These are phyloP conservation scores for Coemansia sp. DNA, from an alignment of 192 early-diverging fungal genomes.

Conservation along the genomic window DNA sequence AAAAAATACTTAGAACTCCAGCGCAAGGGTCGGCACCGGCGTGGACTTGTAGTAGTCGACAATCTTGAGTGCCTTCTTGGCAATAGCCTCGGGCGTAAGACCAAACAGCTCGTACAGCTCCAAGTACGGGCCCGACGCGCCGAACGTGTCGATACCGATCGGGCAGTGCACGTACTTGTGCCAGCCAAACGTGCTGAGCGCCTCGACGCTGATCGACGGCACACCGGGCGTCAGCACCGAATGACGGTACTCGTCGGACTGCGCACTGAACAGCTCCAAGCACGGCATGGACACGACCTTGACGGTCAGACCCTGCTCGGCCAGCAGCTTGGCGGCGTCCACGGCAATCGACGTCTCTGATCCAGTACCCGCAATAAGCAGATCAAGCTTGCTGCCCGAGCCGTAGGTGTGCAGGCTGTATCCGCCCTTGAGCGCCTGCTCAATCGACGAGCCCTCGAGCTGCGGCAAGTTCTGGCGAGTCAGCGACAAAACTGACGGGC, in stretches of 20 bases:
- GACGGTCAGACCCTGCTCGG: conserved; percentile 55
- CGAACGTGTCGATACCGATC: conserved; percentile 88
- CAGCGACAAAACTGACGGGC: conserved; percentile 82
- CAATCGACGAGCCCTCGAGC: conserved; percentile 77
- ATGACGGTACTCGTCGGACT: conserved; percentile 75
- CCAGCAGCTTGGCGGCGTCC: conserved; percentile 76
- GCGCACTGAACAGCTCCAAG: conserved; percentile 82
- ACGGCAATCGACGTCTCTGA: conserved; percentile 89
- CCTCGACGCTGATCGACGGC: conserved; percentile 87
- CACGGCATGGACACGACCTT: conserved; percentile 95
- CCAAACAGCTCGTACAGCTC: conserved; percentile 85
- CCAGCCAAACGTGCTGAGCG: conserved; percentile 86
- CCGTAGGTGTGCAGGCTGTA: conserved; percentile 75
- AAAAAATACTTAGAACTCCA: conserved; percentile 21
- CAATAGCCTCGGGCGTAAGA: conserved; percentile 71
- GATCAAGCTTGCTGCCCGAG: conserved; percentile 57
- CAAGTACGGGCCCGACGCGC: conserved; percentile 77
- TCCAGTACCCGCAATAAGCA: conserved; percentile 82
- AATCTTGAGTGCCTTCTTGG: conserved; percentile 74
- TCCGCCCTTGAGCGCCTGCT: conserved; percentile 79
- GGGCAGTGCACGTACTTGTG: conserved; percentile 83
- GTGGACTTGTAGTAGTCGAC: conserved; percentile 68
- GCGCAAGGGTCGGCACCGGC: conserved; percentile 42
- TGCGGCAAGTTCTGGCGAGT: conserved; percentile 95
- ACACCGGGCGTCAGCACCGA: conserved; percentile 76